Conservation (phyloP, 768 basidiomycete species). For the Cubamyces lactineus region DNA sequence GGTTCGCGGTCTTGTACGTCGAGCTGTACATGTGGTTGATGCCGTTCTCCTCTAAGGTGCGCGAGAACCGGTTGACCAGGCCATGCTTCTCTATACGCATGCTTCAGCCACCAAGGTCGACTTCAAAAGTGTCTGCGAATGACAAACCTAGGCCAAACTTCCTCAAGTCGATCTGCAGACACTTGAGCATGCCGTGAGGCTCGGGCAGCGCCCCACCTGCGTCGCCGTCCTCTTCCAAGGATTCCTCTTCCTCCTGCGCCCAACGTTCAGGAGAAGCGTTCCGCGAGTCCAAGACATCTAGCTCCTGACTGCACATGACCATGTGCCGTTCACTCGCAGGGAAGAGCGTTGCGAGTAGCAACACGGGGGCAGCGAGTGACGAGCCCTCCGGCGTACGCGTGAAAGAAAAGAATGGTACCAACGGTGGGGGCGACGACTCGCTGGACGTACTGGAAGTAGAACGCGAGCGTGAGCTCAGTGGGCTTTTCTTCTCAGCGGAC, state of each 20-base stretch:
- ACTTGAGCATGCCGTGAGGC: conserved; percentile 46
- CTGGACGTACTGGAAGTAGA: conserved; percentile 21
- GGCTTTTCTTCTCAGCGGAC: background rate
- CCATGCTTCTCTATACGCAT: conserved; percentile 66
- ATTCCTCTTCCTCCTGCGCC: conserved; percentile 31
- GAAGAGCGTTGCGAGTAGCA: conserved; percentile 69
- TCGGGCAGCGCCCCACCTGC: conserved; percentile 27
- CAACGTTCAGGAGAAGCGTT: conserved; percentile 29
- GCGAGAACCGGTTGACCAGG: conserved; percentile 76
- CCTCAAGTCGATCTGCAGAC: conserved; percentile 75
- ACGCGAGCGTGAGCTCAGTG: conserved; percentile 19
- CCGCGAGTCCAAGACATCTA: conserved; percentile 57
- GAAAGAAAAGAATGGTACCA: conserved; percentile 80
- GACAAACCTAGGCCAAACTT: conserved; percentile 69
- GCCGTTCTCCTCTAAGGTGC: conserved; percentile 68
- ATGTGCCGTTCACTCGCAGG: conserved; percentile 71
- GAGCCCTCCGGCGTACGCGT: conserved; percentile 78
- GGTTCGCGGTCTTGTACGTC: conserved; percentile 82
- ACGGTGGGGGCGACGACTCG: conserved; percentile 18
- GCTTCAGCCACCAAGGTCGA: background rate
- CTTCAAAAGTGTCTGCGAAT: background rate
- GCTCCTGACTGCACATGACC: conserved; percentile 72
- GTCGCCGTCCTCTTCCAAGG: conserved; percentile 42
- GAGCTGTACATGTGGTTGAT: conserved; percentile 87
- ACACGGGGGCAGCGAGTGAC: conserved; percentile 72